Percentiles rank a stretch among this genome's conserved stretches.
phyloP scores from a whole-genome alignment of 495 filamentous ascomycete species.

The Penicillium canariense region DNA sequence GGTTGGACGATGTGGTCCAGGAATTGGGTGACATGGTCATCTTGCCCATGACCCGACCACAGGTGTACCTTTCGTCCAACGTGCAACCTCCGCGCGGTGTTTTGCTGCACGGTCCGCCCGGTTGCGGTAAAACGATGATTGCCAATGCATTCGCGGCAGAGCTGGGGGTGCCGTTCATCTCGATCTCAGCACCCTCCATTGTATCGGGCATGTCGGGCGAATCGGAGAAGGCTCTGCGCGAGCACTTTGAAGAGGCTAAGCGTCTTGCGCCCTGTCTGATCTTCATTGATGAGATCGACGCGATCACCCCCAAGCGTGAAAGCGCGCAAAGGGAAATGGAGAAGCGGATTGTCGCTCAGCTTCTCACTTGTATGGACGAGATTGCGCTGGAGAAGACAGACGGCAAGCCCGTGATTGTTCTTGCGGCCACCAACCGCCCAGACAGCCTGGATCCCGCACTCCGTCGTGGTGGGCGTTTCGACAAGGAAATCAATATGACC shows the following conservation, averaged over 20 bases:
- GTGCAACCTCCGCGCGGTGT: slow-evolving; percentile 82
- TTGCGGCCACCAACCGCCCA: slow-evolving; percentile 90
- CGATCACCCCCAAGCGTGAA: slow-evolving; percentile 91
- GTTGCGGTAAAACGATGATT: slow-evolving; percentile 94
- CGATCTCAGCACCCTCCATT: slow-evolving; percentile 83
- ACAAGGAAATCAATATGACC: slow-evolving; percentile 92
- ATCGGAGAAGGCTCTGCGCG: slow-evolving; percentile 89
- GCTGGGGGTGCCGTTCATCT: slow-evolving; percentile 81
- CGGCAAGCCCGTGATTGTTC: slow-evolving; percentile 87
- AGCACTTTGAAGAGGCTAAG: slow-evolving; percentile 86
- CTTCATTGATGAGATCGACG: slow-evolving; percentile 96
- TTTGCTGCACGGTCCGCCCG: slow-evolving; percentile 86
- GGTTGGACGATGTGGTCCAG: slow-evolving; percentile 74
- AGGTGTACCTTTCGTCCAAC: slow-evolving; percentile 58
- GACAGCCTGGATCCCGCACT: slow-evolving; percentile 87
- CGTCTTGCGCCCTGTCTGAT: slow-evolving; percentile 85
- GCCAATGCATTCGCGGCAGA: slow-evolving; percentile 87
- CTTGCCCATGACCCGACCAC: slow-evolving; percentile 71
- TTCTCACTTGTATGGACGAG: slow-evolving; percentile 85
- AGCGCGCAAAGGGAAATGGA: slow-evolving; percentile 97
- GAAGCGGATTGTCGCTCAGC: slow-evolving; percentile 89
- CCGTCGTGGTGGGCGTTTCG: slow-evolving; percentile 81
- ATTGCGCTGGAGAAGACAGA: slow-evolving; percentile 76
- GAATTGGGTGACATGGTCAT: slow-evolving; percentile 79
- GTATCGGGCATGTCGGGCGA: slow-evolving; percentile 96